Conservation (phyloP, 805 yeast species). For the Yamadazyma nakazawae region DNA sequence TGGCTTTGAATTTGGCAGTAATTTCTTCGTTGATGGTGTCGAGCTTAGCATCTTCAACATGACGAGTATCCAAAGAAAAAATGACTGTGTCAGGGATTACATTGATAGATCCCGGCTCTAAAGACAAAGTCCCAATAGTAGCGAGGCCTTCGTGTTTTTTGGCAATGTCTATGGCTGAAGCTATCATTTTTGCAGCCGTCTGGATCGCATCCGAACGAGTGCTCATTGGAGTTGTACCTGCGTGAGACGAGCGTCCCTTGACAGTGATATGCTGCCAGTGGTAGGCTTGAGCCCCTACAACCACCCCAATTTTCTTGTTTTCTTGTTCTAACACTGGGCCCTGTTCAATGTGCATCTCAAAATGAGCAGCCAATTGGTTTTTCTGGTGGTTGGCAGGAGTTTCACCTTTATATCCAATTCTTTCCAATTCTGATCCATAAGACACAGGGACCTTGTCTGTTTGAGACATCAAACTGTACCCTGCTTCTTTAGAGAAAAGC, state of each 20-base stretch:
- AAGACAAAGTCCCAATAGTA: constrained; percentile 55
- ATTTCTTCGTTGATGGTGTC: constrained; percentile 4
- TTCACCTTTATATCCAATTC: constrained; percentile 63
- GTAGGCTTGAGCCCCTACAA: constrained; percentile 64
- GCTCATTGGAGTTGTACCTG: constrained; percentile 69
- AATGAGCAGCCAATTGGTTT: constrained; percentile 64
- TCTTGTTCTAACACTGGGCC: constrained; percentile 66
- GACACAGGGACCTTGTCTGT: constrained; percentile 44
- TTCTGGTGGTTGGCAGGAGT: constrained; percentile 44
- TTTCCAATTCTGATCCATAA: constrained; percentile 50
- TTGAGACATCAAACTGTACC: constrained; percentile 51
- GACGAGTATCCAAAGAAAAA: constrained; percentile 62
- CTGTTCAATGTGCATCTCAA: constrained; percentile 74
- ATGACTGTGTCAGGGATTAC: constrained; percentile 62
- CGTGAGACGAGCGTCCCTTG: constrained; percentile 63
- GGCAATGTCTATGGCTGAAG: constrained; percentile 55
- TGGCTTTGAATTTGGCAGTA: constrained; percentile 24
- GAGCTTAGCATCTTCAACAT: constrained; percentile 44
- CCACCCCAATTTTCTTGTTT: constrained; percentile 58
- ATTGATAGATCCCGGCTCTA: constrained; percentile 61
- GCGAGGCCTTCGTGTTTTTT: constrained; percentile 49
- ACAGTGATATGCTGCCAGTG: constrained; percentile 59
- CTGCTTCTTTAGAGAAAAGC: constrained; percentile 41
- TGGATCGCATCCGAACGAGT: constrained; percentile 60
- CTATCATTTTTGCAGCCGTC: constrained; percentile 56